Percentiles rank a stretch among this genome's conserved stretches.
Evolutionary conservation across 2,329 filamentous ascomycete genomes (phyloP).

Genomic region (Sclerotinia nivalis): DNA sequence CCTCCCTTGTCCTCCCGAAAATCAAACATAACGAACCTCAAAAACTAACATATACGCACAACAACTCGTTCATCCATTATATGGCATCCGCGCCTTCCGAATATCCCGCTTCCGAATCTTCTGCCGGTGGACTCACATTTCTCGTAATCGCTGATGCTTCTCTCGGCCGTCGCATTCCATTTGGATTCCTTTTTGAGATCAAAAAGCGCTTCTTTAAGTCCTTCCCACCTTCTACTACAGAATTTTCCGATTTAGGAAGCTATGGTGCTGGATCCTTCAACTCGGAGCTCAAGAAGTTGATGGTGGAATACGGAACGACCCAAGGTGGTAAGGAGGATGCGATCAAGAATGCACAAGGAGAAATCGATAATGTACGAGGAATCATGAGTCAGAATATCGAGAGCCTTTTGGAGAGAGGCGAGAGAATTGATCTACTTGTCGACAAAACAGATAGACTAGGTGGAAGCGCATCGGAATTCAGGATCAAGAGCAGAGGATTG

Average conservation of each 20-base stretch:
- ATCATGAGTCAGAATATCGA: conserved; percentile 98
- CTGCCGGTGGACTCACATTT: conserved; percentile 83
- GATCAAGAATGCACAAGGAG: conserved; percentile 76
- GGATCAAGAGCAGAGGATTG: conserved; percentile 80
- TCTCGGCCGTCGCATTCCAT: conserved; percentile 84
- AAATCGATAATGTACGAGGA: conserved; percentile 88
- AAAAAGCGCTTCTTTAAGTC: conserved; percentile 80
- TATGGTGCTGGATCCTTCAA: conserved; percentile 94
- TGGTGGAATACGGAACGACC: conserved; percentile 82
- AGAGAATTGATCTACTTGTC: conserved; percentile 89
- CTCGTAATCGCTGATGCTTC: conserved; percentile 82
- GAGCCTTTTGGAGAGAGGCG: conserved; percentile 81
- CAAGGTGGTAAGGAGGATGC: conserved; percentile 76
- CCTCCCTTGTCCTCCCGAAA: conserved; percentile 92
- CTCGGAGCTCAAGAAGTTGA: conserved; percentile 69
- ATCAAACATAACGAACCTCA: conserved; percentile 78
- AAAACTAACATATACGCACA: conserved; percentile 93
- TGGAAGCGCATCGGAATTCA: conserved; percentile 84
- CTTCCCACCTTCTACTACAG: conserved; percentile 65
- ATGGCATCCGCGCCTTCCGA: conserved; percentile 79
- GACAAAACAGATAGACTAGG: conserved; percentile 95
- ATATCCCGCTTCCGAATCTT: conserved; percentile 54
- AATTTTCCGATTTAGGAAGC: conserved; percentile 77
- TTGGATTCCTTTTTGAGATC: conserved; percentile 88
- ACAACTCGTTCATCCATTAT: conserved; percentile 92